Evolutionary conservation across 179 eudicot genomes (phyloP).

Genomic region (Dionaea muscipula): DNA sequence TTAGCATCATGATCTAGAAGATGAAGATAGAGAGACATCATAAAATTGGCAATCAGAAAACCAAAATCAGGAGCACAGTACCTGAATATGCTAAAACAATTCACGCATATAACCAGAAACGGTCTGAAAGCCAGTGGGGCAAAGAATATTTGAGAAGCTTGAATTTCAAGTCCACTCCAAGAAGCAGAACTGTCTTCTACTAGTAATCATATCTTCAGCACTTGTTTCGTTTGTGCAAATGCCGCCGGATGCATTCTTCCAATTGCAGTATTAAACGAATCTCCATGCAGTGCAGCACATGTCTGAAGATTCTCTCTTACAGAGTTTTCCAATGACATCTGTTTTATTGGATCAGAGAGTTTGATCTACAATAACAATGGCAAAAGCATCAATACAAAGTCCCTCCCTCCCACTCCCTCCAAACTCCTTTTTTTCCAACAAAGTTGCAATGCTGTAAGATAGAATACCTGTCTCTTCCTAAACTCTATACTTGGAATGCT

Average conservation of each 20-base stretch:
- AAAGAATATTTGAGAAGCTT: slow-evolving; percentile 2
- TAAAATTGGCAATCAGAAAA: no score
- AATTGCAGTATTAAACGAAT: slow-evolving; percentile 65
- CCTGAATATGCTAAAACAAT: no score
- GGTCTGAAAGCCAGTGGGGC: not conserved
- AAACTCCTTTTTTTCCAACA: not conserved
- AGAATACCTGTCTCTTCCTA: slow-evolving; percentile 75
- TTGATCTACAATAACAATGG: slow-evolving; percentile 48
- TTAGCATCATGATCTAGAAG: no score
- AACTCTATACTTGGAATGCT: slow-evolving; percentile 71
- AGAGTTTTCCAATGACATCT: slow-evolving; percentile 69
- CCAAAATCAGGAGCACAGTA: no score
- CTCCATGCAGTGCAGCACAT: slow-evolving; percentile 85
- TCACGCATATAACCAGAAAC: no score
- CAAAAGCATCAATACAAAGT: slow-evolving; percentile 5
- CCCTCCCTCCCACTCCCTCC: not conserved
- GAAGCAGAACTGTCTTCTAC: not conserved
- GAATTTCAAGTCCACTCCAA: not conserved
- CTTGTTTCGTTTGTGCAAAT: slow-evolving; percentile 72
- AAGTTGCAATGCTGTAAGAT: not conserved
- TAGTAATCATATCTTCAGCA: slow-evolving; percentile 53
- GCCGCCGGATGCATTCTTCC: slow-evolving; percentile 84
- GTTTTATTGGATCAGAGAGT: slow-evolving; percentile 65
- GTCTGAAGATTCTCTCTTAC: slow-evolving; percentile 90
- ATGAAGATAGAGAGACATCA: no score